phyloP scores from a whole-genome alignment of 345 rosid species.

The Rhizophora apiculata region DNA sequence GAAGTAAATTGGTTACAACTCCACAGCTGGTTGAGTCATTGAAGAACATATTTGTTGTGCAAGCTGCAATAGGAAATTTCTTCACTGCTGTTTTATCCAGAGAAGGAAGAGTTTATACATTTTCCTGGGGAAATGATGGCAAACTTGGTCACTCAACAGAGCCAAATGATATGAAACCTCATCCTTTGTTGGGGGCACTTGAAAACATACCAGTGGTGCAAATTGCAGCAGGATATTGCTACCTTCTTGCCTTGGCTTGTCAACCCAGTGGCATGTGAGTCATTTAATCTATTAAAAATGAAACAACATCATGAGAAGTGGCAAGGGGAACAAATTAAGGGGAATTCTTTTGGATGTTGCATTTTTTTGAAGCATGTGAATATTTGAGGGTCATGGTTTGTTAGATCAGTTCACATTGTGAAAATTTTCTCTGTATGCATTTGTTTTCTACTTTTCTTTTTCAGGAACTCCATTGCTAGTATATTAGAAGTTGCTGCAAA shows the following conservation, averaged over 20 bases:
- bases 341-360: not conserved
- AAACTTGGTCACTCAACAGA: slow-evolving; percentile 85
- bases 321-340: not conserved
- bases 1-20: slow-evolving; percentile 54
- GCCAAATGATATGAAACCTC: slow-evolving; percentile 64
- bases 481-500: not conserved
- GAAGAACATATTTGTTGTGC: slow-evolving; percentile 78
- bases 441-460: too few relatives aligned
- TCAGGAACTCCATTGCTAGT: not conserved
- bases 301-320: not conserved
- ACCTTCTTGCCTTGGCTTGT: slow-evolving; percentile 88
- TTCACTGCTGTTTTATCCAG: slow-evolving; percentile 90
- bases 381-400: not conserved
- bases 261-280: slow-evolving; percentile 95
- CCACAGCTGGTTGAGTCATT: slow-evolving; percentile 80
- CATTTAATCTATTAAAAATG: slow-evolving; percentile 15
- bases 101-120: slow-evolving; percentile 93
- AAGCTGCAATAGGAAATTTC: slow-evolving; percentile 84
- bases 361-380: not conserved
- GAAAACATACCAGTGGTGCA: slow-evolving; percentile 87
- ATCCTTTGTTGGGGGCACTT: slow-evolving; percentile 79
- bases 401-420: not conserved
- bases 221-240: slow-evolving; percentile 92
- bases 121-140: slow-evolving; percentile 82
- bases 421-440: not conserved